Conservation (phyloP, 345 rosid genomes). For the Arabidopsis suecica region DNA sequence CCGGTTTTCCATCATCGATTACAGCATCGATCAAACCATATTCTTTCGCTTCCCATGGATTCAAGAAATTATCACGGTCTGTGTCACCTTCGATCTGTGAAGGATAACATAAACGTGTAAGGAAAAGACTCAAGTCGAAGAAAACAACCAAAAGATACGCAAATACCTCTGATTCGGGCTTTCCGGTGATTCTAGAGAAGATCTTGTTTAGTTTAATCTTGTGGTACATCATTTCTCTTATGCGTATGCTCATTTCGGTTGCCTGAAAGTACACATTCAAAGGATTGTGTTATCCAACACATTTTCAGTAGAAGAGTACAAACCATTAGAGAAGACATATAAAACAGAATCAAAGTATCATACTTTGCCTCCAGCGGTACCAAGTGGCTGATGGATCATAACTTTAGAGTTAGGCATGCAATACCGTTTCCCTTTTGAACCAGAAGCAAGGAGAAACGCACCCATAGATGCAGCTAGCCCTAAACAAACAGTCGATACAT, state of each 20-base stretch:
- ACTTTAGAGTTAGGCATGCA: conserved; percentile 97
- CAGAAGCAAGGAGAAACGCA: conserved; percentile 87
- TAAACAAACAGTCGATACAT: conserved; percentile 90
- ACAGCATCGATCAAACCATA: conserved; percentile 86
- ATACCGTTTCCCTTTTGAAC: conserved; percentile 88
- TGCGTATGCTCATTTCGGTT: conserved; percentile 68
- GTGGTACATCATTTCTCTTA: conserved; percentile 82
- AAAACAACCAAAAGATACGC: neutral
- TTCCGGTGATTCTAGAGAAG: conserved; percentile 76
- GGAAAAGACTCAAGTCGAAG: neutral
- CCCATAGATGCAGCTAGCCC: conserved; percentile 97
- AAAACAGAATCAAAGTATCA: conserved; percentile 31
- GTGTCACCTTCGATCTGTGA: conserved; percentile 78
- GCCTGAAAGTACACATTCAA: conserved; percentile 56
- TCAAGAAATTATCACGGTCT: conserved; percentile 84
- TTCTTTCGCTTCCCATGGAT: conserved; percentile 94
- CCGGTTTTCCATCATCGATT: conserved; percentile 95
- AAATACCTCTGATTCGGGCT: conserved; percentile 71
- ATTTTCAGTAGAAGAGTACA: neutral
- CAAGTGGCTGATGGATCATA: conserved; percentile 95
- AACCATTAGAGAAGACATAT: neutral
- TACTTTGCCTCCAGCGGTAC: conserved; percentile 88
- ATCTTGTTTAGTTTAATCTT: conserved; percentile 80
- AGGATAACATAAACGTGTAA: neutral
- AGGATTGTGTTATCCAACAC: neutral